Evolutionary conservation across 345 rosid species (phyloP).

Genomic region (Heritiera littoralis): DNA sequence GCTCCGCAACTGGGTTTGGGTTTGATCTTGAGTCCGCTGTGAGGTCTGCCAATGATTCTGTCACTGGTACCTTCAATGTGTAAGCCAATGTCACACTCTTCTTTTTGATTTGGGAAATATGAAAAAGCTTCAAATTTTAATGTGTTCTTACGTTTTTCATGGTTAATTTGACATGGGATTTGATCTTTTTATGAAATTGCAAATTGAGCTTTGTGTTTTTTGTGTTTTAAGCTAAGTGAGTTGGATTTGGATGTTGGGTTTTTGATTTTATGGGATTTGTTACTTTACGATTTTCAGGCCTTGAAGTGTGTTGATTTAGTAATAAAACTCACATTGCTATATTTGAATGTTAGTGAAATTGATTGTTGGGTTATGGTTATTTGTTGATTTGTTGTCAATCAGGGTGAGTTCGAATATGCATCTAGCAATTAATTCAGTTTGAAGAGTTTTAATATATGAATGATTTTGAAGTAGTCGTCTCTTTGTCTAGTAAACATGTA

Average conservation of each 20-base stretch:
- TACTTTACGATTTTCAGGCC: neutral
- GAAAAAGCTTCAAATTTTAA: neutral
- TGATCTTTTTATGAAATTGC: neutral
- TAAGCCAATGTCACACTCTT: constrained; percentile 30
- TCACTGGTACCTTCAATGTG: constrained; percentile 83
- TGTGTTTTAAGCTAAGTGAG: neutral
- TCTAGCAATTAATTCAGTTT: neutral
- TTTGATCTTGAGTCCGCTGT: constrained; percentile 86
- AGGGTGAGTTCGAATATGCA: neutral
- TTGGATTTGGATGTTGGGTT: neutral
- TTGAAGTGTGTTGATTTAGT: neutral
- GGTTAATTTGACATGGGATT: neutral
- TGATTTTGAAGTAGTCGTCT: neutral
- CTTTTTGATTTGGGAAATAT: neutral
- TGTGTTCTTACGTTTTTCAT: neutral
- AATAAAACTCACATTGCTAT: neutral
- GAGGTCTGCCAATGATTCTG: constrained; percentile 74
- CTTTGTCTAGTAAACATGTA: neutral
- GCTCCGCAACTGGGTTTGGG: constrained; percentile 41
- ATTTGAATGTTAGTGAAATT: neutral
- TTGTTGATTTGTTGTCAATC: neutral
- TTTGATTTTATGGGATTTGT: neutral
- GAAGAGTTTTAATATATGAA: neutral
- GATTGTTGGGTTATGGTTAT: neutral
- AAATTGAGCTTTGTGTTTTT: neutral